Percentiles rank a stretch among this genome's conserved stretches.
Conservation (phyloP, 148 eudicot species). For the Rhododendron kiyosumense region DNA sequence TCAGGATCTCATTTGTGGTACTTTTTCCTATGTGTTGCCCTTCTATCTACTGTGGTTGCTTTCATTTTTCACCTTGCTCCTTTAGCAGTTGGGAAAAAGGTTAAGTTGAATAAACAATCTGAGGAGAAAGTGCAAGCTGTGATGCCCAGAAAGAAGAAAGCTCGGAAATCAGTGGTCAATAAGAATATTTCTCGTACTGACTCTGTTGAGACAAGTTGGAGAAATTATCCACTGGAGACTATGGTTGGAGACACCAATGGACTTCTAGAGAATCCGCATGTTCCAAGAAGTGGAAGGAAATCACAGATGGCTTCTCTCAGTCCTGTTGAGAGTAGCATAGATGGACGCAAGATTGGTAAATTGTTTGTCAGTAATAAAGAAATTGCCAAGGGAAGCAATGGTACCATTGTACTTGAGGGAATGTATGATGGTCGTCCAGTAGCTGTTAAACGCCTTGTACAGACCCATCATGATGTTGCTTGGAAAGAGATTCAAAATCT, state of each 20-base stretch:
- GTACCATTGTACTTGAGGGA: conserved; percentile 88
- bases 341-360: conserved; percentile 66
- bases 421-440: conserved; percentile 75
- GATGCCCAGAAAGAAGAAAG: conserved; percentile 50
- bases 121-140: conserved; percentile 24
- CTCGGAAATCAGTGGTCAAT: conserved; percentile 50
- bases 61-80: conserved; percentile 7
- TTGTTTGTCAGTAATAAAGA: conserved; percentile 53
- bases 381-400: conserved; percentile 96
- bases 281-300: conserved; percentile 25
- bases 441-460: conserved; percentile 91
- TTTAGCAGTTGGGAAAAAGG: conserved; percentile 17
- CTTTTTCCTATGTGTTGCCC: conserved; percentile 8
- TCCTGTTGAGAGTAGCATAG: conserved; percentile 24
- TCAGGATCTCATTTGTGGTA: conserved; percentile 19
- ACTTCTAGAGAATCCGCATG: conserved; percentile 19
- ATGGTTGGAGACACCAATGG: conserved; percentile 10
- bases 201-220: conserved; percentile 4
- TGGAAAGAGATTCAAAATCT: conserved; percentile 86
- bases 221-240: background rate
- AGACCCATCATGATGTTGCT: conserved; percentile 87
- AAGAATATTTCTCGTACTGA: conserved; percentile 7
- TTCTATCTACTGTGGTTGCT: conserved; percentile 10
- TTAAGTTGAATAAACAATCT: conserved; percentile 19
- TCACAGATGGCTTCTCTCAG: conserved; percentile 24